phyloP scores from a whole-genome alignment of 140 eudicot species.

The Ambrosia hybrid region DNA sequence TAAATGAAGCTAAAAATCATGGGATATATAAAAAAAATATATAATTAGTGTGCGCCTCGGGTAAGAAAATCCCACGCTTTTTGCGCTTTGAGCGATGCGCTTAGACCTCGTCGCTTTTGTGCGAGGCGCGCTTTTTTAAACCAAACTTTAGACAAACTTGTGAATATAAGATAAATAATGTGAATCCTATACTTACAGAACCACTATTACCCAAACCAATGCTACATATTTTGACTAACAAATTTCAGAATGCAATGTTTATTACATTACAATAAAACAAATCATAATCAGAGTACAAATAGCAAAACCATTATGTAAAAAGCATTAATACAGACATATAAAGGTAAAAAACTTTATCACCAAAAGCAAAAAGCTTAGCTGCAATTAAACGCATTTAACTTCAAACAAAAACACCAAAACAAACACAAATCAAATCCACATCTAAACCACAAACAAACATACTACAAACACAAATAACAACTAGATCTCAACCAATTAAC shows the following conservation, averaged over 20 bases:
- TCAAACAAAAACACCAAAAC: not conserved
- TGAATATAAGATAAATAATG: not conserved
- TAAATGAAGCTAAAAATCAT: too few relatives aligned
- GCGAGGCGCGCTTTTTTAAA: too few relatives aligned
- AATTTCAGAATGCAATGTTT: not conserved
- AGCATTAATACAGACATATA: not conserved
- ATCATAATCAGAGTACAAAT: not conserved
- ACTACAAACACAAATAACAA: not conserved
- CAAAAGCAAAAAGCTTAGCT: not conserved
- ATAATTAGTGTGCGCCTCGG: too few relatives aligned
- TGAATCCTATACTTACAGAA: not conserved
- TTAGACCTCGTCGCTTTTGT: too few relatives aligned
- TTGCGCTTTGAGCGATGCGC: too few relatives aligned
- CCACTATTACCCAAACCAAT: not conserved
- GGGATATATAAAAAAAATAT: too few relatives aligned
- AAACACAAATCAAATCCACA: not conserved
- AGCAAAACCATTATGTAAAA: not conserved
- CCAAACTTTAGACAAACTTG: too few relatives aligned
- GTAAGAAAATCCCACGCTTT: too few relatives aligned
- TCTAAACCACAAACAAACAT: not conserved
- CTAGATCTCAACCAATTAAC: conserved; percentile 11
- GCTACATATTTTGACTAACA: not conserved
- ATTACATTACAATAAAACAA: not conserved
- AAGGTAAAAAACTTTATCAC: not conserved
- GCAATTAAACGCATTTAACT: conserved; percentile 18